A percentile compares a stretch with the other conserved stretches of the same genome.
phyloP scores from a whole-genome alignment of 305 asterid species.

The Fraxinus floribunda region DNA sequence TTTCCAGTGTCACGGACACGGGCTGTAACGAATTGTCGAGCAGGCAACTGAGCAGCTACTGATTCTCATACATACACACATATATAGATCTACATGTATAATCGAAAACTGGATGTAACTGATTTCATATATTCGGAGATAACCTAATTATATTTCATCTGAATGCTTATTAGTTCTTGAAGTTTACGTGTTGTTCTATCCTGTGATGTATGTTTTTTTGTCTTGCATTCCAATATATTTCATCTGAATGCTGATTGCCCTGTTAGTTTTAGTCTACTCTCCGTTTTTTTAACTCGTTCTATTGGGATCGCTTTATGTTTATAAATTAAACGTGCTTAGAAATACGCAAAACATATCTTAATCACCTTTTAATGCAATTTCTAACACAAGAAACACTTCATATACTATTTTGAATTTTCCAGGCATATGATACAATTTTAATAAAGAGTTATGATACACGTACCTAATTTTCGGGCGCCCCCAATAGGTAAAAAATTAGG shows the following conservation, averaged over 20 bases:
- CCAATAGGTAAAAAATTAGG: too few species aligned
- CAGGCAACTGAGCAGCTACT: slow-evolving; percentile 27
- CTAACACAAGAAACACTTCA: background rate
- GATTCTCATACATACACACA: background rate
- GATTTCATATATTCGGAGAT: background rate
- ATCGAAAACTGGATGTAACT: background rate
- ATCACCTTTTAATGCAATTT: background rate
- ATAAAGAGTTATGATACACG: too few species aligned
- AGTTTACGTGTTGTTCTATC: background rate
- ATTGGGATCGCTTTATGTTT: background rate
- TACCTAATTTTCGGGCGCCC: too few species aligned
- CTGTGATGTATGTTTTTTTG: background rate
- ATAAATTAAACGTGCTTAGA: background rate
- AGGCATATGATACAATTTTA: background rate
- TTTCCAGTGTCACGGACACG: background rate
- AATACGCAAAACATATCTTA: background rate
- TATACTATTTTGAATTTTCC: background rate
- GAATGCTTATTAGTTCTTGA: background rate
- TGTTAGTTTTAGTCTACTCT: background rate
- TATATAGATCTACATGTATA: background rate
- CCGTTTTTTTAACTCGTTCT: background rate
- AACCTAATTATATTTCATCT: background rate
- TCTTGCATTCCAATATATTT: background rate
- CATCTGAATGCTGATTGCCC: background rate
- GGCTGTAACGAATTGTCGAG: background rate